Conservation (phyloP, 192 early-diverging fungal genomes). For the Mortierella alpina region DNA sequence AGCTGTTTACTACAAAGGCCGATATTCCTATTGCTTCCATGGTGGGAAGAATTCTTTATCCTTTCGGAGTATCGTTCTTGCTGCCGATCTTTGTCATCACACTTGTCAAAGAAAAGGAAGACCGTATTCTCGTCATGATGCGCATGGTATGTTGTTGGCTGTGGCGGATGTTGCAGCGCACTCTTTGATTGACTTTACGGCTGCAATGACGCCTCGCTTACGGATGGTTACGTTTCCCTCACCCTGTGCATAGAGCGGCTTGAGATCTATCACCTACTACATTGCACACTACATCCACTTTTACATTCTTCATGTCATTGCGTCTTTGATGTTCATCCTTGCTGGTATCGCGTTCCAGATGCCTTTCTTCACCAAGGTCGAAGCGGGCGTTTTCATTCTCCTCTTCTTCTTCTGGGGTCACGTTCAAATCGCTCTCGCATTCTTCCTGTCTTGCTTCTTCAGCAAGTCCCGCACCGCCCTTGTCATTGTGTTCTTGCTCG, state of each 20-base stretch:
- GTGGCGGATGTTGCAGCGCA: too few relatives aligned
- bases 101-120: slow-evolving; percentile 80
- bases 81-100: slow-evolving; percentile 78
- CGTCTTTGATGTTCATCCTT: slow-evolving; percentile 69
- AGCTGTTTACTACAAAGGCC: slow-evolving; percentile 57
- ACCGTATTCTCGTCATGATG: slow-evolving; percentile 78
- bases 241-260: slow-evolving; percentile 61
- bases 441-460: slow-evolving; percentile 74
- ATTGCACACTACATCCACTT: slow-evolving; percentile 72
- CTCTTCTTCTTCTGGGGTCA: slow-evolving; percentile 77
- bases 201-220: too few relatives aligned
- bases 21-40: slow-evolving; percentile 63
- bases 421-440: slow-evolving; percentile 71
- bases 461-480: slow-evolving; percentile 66
- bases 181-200: not conserved
- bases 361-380: slow-evolving; percentile 72
- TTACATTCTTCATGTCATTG: slow-evolving; percentile 68
- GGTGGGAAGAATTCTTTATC: slow-evolving; percentile 73
- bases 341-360: slow-evolving; percentile 67
- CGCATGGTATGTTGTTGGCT: slow-evolving; percentile 57
- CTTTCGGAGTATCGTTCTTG: slow-evolving; percentile 78
- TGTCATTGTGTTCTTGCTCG: slow-evolving; percentile 71
- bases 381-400: slow-evolving; percentile 59
- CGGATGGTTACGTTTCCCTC: not conserved
- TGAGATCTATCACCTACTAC: slow-evolving; percentile 71